phyloP scores from a whole-genome alignment of 2,329 filamentous ascomycete species.

The Fusarium nygamai region DNA sequence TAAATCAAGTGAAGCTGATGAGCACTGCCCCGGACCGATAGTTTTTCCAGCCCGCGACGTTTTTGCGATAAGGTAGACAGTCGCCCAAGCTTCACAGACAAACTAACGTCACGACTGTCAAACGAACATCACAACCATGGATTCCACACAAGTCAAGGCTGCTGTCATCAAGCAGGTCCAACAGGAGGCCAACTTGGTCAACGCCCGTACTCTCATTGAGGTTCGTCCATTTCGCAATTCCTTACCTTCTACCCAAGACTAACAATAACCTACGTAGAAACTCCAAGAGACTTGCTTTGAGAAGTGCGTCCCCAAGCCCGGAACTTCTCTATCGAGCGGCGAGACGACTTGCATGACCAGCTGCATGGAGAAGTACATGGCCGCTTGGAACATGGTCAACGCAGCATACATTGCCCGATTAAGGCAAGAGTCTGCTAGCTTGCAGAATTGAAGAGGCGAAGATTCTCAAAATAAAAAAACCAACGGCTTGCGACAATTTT shows the following conservation, averaged over 20 bases:
- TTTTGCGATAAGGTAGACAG: constrained; percentile 19
- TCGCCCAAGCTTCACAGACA: constrained; percentile 19
- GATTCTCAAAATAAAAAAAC: background rate
- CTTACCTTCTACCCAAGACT: constrained; percentile 6
- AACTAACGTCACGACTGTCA: constrained; percentile 26
- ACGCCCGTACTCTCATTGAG: constrained; percentile 76
- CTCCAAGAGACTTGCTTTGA: constrained; percentile 85
- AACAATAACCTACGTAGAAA: constrained; percentile 62
- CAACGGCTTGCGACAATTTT: constrained; percentile 11
- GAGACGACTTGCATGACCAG: constrained; percentile 77
- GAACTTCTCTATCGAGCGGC: constrained; percentile 70
- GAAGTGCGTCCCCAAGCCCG: constrained; percentile 77
- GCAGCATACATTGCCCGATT: constrained; percentile 71
- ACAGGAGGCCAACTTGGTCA: constrained; percentile 71
- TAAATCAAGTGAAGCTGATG: background rate
- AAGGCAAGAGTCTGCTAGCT: constrained; percentile 63
- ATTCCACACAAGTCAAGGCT: constrained; percentile 67
- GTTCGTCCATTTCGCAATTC: constrained; percentile 52
- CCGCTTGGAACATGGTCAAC: constrained; percentile 80
- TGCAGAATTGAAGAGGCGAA: background rate
- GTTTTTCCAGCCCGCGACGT: constrained; percentile 22
- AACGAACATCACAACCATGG: constrained; percentile 56
- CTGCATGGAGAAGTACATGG: constrained; percentile 89
- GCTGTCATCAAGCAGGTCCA: constrained; percentile 73
- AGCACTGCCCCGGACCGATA: constrained; percentile 23